Percentiles rank a stretch among this genome's conserved stretches.
Conservation (phyloP, 306 rosid species). For the Carpinus viminea region DNA sequence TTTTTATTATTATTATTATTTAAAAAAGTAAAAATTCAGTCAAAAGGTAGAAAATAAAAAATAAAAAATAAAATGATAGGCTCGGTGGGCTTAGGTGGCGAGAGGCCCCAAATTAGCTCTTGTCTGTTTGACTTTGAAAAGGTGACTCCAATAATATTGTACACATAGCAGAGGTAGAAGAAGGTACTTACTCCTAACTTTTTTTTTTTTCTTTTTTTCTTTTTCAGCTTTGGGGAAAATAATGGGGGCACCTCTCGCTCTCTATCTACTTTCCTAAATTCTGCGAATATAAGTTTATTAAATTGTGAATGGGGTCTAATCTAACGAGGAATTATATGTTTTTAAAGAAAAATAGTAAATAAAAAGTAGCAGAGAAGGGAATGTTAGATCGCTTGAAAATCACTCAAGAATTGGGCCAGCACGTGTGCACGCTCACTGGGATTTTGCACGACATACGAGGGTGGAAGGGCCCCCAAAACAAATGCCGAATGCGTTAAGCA, state of each 20-base stretch:
- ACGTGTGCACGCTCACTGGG: slow-evolving; percentile 52
- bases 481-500: slow-evolving; percentile 73
- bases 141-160: not conserved
- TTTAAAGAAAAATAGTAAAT: not conserved
- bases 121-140: slow-evolving; percentile 44
- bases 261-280: not conserved
- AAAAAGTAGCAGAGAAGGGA: slow-evolving; percentile 6
- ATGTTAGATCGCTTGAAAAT: slow-evolving; percentile 41
- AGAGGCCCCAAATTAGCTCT: slow-evolving; percentile 22
- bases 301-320: not conserved
- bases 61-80: slow-evolving; percentile 33
- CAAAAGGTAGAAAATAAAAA: slow-evolving; percentile 20
- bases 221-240: slow-evolving; percentile 6
- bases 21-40: not conserved
- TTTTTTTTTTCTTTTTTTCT: not conserved
- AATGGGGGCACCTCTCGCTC: slow-evolving; percentile 7
- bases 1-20: too few species aligned
- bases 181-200: not conserved
- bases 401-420: slow-evolving; percentile 59
- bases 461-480: slow-evolving; percentile 6
- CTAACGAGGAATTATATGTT: not conserved
- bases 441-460: slow-evolving; percentile 50
- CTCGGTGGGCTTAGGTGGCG: slow-evolving; percentile 45
- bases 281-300: not conserved
- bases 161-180: not conserved